Conservation (phyloP, 2,329 filamentous ascomycete genomes). For the Triangularia setosa region DNA sequence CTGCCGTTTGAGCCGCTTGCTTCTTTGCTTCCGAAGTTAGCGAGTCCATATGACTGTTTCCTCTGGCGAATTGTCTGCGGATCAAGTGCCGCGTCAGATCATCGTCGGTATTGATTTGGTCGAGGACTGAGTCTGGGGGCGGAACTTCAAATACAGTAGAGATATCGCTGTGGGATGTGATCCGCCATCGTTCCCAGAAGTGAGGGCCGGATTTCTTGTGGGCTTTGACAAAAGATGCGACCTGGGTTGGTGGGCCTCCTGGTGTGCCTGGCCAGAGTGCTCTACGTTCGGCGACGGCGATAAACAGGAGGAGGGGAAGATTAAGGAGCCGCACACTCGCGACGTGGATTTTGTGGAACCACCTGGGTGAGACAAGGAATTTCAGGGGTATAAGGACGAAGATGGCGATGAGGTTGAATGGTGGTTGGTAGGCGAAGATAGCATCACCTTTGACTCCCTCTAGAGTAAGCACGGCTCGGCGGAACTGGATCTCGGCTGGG, state of each 20-base stretch:
- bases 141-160: constrained; percentile 69
- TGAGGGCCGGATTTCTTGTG: constrained; percentile 27
- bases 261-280: constrained; percentile 54
- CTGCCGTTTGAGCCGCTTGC: constrained; percentile 6
- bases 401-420: constrained; percentile 78
- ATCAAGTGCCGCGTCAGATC: constrained; percentile 56
- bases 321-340: constrained; percentile 70
- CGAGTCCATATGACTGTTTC: constrained; percentile 35
- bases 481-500: constrained; percentile 79
- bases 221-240: background rate
- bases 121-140: constrained; percentile 57
- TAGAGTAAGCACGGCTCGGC: constrained; percentile 74
- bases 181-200: constrained; percentile 65
- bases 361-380: constrained; percentile 71
- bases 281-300: constrained; percentile 67
- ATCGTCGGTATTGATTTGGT: constrained; percentile 57
- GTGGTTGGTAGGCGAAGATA: constrained; percentile 76
- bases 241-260: constrained; percentile 6
- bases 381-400: constrained; percentile 72
- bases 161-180: constrained; percentile 69
- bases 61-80: constrained; percentile 51
- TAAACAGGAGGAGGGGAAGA: constrained; percentile 67
- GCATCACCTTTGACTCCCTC: constrained; percentile 84
- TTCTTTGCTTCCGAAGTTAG: background rate
- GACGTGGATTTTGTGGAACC: constrained; percentile 90